Percentiles rank a stretch among this genome's conserved stretches.
These are phyloP conservation scores for Colletotrichum sp. DNA, from an alignment of 2,329 filamentous ascomycete genomes.

Conservation along the genomic window DNA sequence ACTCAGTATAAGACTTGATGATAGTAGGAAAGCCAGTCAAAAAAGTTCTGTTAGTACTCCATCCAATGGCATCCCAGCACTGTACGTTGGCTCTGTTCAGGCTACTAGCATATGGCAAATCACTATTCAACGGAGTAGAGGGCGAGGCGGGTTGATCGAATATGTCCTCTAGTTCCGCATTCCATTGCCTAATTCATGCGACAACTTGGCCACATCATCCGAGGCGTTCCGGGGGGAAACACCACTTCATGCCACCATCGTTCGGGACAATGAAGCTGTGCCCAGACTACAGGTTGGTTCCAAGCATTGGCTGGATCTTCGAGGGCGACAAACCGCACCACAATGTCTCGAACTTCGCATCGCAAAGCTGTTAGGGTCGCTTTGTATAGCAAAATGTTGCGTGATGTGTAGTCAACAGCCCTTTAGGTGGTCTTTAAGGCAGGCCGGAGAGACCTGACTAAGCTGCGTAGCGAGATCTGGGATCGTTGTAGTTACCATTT, in stretches of 20 bases:
- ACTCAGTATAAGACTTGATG: accelerated
- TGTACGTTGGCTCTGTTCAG: not conserved
- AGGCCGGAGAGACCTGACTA: not conserved
- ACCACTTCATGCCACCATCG: not conserved
- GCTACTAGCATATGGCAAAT: not conserved
- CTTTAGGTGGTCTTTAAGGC: not conserved
- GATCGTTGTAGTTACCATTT: not conserved
- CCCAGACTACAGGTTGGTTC: not conserved
- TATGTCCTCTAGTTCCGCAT: not conserved
- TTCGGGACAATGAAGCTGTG: not conserved
- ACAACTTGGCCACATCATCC: not conserved
- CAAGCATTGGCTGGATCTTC: not conserved
- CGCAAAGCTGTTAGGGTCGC: not conserved
- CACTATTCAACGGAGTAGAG: not conserved
- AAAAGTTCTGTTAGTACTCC: not conserved
- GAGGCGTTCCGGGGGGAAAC: not conserved
- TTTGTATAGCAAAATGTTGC: not conserved
- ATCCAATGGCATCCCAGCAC: not conserved
- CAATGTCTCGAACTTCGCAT: accelerated
- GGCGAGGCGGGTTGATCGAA: not conserved
- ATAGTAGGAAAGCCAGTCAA: not conserved
- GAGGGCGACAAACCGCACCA: not conserved
- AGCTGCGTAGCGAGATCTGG: not conserved
- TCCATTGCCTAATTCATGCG: not conserved
- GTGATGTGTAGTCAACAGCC: not conserved